Base-by-base conservation (phyloP, 345 rosid genomes). In the Eucalyptus melliodora region DNA sequence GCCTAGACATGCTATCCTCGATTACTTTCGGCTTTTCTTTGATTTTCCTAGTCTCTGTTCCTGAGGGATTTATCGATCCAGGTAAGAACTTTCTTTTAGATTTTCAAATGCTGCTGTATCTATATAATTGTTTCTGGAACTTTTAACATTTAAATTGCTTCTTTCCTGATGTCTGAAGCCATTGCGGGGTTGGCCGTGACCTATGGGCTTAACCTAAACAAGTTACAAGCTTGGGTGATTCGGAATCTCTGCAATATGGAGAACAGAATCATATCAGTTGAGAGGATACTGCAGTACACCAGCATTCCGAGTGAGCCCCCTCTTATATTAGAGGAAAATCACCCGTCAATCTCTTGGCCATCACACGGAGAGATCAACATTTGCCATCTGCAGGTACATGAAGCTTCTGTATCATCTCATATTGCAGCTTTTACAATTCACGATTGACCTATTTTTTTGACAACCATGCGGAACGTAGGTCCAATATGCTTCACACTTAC, bases 151-250 rank as follows among this genome's bases (percentile, higher is more conserved):
- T 51, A 80, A 87, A 19, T 83, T 55, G 21, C 12, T 50, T 4
- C 45, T 86, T 6, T 91, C 44, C 67, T 80, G 49, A 10, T 30
- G 87, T 24, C 87, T 80, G 60, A 60, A 97, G 99, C 94, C 88
- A 94, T 97, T 82, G 99, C 98, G 2, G 99, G 99, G 50, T 91
- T 97, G 88, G 96, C 97, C 6, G 97, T 96, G 82, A 97, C 97
- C 15, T 97, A 97, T 89, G 99, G 97, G 87, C 97, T 97, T 60
- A 96, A 89, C 89, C 93, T 97, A 87, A 95, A 95, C 91, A 93
- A 59, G 86, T 47, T 94, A 85, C 99, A 96, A 96, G 95, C 95
- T 89, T 86, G 86, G 93, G 91, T 97, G 40, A 95, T 97, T 86
- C 94, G 98, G 98, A 94, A 86, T 86, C 93, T 95, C 23, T 96